phyloP scores from a whole-genome alignment of 495 filamentous ascomycete genomes.

The Neurospora sp. region DNA sequence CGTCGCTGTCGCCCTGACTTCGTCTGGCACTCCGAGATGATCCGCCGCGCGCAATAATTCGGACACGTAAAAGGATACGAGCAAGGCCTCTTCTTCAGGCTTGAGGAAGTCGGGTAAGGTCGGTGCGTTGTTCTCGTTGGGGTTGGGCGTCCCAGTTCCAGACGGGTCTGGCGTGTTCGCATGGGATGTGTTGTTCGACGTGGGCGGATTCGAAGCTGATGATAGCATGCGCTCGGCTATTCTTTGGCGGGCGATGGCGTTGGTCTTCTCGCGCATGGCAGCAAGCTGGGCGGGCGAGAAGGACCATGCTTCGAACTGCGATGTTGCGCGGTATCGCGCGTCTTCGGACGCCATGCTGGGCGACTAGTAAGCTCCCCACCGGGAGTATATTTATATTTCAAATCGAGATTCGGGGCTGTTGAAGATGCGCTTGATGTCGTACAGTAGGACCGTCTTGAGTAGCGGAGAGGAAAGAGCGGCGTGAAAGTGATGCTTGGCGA shows the following conservation, averaged over 20 bases:
- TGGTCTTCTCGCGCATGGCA: slow-evolving; percentile 62
- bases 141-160: slow-evolving; percentile 22
- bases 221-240: slow-evolving; percentile 41
- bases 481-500: not conserved
- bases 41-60: slow-evolving; percentile 66
- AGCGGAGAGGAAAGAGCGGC: not conserved
- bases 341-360: slow-evolving; percentile 57
- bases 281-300: slow-evolving; percentile 66
- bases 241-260: slow-evolving; percentile 58
- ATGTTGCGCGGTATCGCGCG: slow-evolving; percentile 79
- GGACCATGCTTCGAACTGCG: slow-evolving; percentile 89
- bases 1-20: slow-evolving; percentile 81
- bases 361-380: not conserved
- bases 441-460: not conserved
- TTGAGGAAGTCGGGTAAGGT: slow-evolving; percentile 60
- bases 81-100: slow-evolving; percentile 65
- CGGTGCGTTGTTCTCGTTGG: slow-evolving; percentile 20
- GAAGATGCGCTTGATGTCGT: not conserved
- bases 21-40: slow-evolving; percentile 65
- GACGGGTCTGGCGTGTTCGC: slow-evolving; percentile 27
- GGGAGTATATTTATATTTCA: not conserved
- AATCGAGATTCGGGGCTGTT: not conserved
- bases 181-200: slow-evolving; percentile 9
- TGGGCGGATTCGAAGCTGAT: slow-evolving; percentile 11
- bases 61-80: slow-evolving; percentile 72